Percentiles rank a stretch among this genome's conserved stretches.
phyloP scores from a whole-genome alignment of 2,329 filamentous ascomycete genomes.

The Penicillium sp. region DNA sequence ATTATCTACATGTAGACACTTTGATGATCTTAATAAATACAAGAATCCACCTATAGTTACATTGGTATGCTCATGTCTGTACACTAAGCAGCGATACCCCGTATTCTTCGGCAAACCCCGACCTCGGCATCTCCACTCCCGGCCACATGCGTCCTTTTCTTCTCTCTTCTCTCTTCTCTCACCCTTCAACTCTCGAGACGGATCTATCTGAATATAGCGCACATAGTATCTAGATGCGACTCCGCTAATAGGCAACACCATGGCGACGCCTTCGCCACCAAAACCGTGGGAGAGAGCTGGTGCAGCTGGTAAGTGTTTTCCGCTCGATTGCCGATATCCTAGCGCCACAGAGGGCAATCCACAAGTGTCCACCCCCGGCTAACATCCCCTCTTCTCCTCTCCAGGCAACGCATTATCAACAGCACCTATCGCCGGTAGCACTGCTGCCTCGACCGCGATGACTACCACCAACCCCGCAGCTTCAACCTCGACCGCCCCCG shows the following conservation, averaged over 20 bases:
- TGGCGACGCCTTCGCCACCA: conserved; percentile 73
- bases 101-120: conserved; percentile 20
- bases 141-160: conserved; percentile 24
- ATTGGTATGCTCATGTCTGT: not conserved
- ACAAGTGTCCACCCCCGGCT: conserved; percentile 7
- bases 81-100: not conserved
- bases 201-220: not conserved
- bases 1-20: not conserved
- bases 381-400: conserved; percentile 1
- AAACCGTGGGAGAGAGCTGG: conserved; percentile 94
- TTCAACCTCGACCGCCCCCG: conserved; percentile 54
- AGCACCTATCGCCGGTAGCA: conserved; percentile 19
- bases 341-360: conserved; percentile 2
- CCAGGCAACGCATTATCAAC: conserved; percentile 29
- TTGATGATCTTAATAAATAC: not conserved
- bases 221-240: conserved; percentile 27
- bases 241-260: conserved; percentile 34
- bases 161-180: conserved; percentile 8
- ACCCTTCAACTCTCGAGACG: conserved; percentile 5
- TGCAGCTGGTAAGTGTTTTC: conserved; percentile 50
- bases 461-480: conserved; percentile 45
- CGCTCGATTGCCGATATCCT: not conserved
- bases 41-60: no score
- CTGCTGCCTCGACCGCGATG: conserved; percentile 34
- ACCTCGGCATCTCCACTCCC: conserved; percentile 28